Evolutionary conservation across 768 basidiomycete genomes (phyloP), one percentile per base, ranked within the genome.

Genomic region (Tricholoma hemisulphureum): DNA sequence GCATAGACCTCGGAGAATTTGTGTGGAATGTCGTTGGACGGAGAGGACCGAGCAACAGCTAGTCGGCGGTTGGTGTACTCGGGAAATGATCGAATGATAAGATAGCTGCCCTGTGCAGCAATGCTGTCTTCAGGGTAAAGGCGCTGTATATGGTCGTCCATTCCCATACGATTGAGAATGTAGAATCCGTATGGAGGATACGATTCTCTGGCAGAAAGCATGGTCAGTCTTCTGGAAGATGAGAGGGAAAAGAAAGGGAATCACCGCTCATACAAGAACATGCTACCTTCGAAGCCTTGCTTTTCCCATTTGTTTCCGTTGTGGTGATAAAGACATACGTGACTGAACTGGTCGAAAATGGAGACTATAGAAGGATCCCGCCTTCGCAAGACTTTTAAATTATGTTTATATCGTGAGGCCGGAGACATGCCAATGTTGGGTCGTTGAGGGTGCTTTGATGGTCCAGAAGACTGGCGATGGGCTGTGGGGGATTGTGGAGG

Each of bases 101-200:
- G 76, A 71, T 87, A 89, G 63, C 76, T 82, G 54, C 84, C 86
- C 41, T 81, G 80, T 16, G 74, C 70, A 61, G 82, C 80, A 61
- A 91, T 77, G 58, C 84, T 83, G 73, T 93, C 91, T 74, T 93
- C 90, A 28, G 91, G 89, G 68, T 86, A 84, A 45, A 93, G 77
- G 31, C 81, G 80, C 58, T 88, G 84, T 56, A 86, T 82, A 67
- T 89, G 89, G 67, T 93, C 92, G 41, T 88, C 84, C 73, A 82
- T 86, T 26, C 89, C 90, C 66, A 87, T 83, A 53, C 91, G 85
- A 69, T 93, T 93, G 63, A 93, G 80, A 59, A 93, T 86, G 68
- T 88, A 93, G 65, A 91, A 86, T 6, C 92, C 92, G 64, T 93
- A 93, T 16, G 86, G 87, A 3, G 91, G 91, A 69, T 91, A 91